Percentiles rank a stretch among this genome's conserved stretches.
phyloP scores from a whole-genome alignment of 176 grass and related monocot genomes.

The Zea mays region DNA sequence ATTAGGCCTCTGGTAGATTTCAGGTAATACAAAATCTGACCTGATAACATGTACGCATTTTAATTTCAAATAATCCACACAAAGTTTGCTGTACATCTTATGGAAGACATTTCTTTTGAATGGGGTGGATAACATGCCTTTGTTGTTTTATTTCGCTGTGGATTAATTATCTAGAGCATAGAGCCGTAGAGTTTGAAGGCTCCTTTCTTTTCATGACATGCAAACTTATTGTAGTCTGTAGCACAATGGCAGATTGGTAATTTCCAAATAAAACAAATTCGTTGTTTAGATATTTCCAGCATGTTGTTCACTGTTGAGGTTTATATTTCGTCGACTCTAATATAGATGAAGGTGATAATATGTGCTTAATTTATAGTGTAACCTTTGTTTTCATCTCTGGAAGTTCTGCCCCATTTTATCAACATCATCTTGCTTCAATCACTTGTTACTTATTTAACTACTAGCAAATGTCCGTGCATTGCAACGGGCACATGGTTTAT shows the following conservation, averaged over 20 bases:
- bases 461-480: no score
- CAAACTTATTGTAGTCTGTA: constrained; percentile 20
- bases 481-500: no score
- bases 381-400: constrained; percentile 5
- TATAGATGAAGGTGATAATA: constrained; percentile 9
- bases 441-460: constrained; percentile 2
- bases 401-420: constrained; percentile 5
- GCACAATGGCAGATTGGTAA: constrained; percentile 4
- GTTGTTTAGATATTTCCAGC: constrained; percentile 15
- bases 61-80: not conserved
- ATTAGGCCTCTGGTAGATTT: constrained; percentile 79
- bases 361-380: not conserved
- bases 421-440: not conserved
- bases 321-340: not conserved
- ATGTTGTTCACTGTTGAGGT: not conserved
- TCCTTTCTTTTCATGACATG: constrained; percentile 12
- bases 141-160: not conserved
- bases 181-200: not conserved
- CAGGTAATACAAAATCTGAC: constrained; percentile 61
- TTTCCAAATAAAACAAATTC: not conserved
- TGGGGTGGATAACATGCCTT: not conserved
- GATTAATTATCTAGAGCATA: constrained; percentile 7
- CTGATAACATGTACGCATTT: not conserved
- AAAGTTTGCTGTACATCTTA: constrained; percentile 3
- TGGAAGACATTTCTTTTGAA: constrained; percentile 10